Conservation (phyloP, 2,329 filamentous ascomycete genomes). For the Ascosphaera pollenicola region DNA sequence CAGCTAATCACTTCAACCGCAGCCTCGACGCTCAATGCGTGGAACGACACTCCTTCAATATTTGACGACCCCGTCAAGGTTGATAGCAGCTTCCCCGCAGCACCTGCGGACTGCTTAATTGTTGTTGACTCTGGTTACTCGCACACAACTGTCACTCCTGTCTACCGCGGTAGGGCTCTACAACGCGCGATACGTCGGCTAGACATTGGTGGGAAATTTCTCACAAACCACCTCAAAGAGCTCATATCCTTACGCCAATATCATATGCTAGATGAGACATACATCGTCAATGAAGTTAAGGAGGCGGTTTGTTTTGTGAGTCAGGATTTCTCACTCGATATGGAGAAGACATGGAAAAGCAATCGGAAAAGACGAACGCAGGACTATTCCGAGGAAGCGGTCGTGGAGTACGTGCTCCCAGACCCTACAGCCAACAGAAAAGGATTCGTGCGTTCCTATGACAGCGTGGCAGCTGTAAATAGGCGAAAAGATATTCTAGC, state of each 20-base stretch:
- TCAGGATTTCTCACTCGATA: constrained; percentile 49
- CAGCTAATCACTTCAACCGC: constrained; percentile 1
- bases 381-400: constrained; percentile 27
- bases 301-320: constrained; percentile 72
- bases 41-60: constrained; percentile 51
- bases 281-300: constrained; percentile 92
- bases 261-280: constrained; percentile 83
- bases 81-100: constrained; percentile 19
- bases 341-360: constrained; percentile 71
- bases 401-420: constrained; percentile 79
- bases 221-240: constrained; percentile 84
- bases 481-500: constrained; percentile 27
- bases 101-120: constrained; percentile 59
- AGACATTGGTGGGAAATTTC: constrained; percentile 74
- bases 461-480: constrained; percentile 38
- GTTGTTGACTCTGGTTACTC: constrained; percentile 85
- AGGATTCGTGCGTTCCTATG: constrained; percentile 57
- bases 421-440: constrained; percentile 44
- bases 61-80: constrained; percentile 35
- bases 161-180: constrained; percentile 59
- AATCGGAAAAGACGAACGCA: constrained; percentile 24
- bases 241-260: constrained; percentile 79
- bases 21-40: constrained; percentile 61
- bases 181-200: constrained; percentile 65
- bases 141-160: constrained; percentile 71